Evolutionary conservation across 352 stramenopile genomes (phyloP).

Genomic region (Pythium chondricola): DNA sequence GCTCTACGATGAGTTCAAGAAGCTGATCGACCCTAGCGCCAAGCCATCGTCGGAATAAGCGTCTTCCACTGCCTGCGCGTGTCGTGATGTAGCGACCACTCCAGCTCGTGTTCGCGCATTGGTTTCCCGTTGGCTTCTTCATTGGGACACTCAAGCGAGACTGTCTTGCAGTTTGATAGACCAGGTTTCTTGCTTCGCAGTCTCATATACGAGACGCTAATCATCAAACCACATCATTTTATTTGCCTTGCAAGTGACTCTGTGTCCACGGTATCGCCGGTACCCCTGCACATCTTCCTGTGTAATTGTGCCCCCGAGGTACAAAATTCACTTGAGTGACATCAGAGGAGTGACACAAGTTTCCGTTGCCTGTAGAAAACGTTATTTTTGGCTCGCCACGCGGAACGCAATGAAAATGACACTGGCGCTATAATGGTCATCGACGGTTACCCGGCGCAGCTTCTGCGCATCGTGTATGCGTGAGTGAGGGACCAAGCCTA

Average conservation of each 20-base stretch:
- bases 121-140: conserved; percentile 5
- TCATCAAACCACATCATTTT: conserved; percentile 24
- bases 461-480: too few relatives aligned
- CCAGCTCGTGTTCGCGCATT: conserved; percentile 12
- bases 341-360: conserved; percentile 9
- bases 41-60: conserved; percentile 52
- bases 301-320: conserved; percentile 18
- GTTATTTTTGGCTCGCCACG: conserved; percentile 14
- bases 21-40: conserved; percentile 53
- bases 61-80: conserved; percentile 13
- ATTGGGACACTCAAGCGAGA: conserved; percentile 11
- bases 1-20: conserved; percentile 99
- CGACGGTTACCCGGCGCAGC: too few relatives aligned
- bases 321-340: conserved; percentile 8
- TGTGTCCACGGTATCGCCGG: too few relatives aligned
- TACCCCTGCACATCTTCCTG: background rate
- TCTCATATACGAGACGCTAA: conserved; percentile 4
- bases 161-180: conserved; percentile 26
- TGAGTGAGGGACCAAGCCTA: too few relatives aligned
- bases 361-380: conserved; percentile 7
- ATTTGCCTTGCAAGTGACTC: conserved; percentile 19
- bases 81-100: conserved; percentile 21
- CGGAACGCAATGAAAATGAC: background rate
- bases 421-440: background rate
- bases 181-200: conserved; percentile 13